Percentiles rank a stretch among this genome's conserved stretches.
Evolutionary conservation across 495 filamentous ascomycete species (phyloP).

Genomic region (Penicillium ucsense): DNA sequence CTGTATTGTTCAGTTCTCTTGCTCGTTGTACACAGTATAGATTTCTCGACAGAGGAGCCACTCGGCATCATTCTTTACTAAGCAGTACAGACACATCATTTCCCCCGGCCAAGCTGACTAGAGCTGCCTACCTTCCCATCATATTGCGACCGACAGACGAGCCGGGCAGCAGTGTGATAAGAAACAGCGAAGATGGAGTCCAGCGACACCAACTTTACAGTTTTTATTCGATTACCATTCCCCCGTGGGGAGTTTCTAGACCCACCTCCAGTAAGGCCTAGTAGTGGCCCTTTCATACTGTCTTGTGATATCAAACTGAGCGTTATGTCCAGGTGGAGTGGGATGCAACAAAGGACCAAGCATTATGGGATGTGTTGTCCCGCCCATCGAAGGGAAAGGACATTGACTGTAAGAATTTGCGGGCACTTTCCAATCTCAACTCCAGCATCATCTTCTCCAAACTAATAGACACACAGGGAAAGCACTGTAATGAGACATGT

Average conservation of each 20-base stretch:
- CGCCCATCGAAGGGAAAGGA: constrained; percentile 60
- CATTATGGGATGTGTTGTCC: constrained; percentile 85
- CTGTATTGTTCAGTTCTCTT: no score
- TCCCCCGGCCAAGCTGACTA: no score
- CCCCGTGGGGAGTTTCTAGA: constrained; percentile 80
- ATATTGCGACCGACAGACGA: no score
- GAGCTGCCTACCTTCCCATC: no score
- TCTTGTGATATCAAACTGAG: not conserved
- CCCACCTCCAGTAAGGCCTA: constrained; percentile 61
- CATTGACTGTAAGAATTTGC: constrained; percentile 60
- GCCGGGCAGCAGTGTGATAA: no score
- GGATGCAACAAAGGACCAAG: constrained; percentile 73
- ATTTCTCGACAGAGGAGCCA: no score
- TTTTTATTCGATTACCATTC: constrained; percentile 83
- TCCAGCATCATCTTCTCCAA: no score
- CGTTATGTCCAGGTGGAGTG: constrained; percentile 46
- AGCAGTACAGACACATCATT: no score
- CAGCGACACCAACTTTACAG: constrained; percentile 48
- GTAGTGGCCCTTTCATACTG: no score
- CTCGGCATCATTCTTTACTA: no score
- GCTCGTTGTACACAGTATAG: no score
- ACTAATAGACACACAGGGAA: constrained; percentile 50
- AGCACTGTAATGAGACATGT: constrained; percentile 50
- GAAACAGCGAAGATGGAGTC: constrained; percentile 5
- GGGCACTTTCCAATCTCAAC: not conserved